Conservation (phyloP, 164 flowering plant species). For the Liriodendron chinense region DNA sequence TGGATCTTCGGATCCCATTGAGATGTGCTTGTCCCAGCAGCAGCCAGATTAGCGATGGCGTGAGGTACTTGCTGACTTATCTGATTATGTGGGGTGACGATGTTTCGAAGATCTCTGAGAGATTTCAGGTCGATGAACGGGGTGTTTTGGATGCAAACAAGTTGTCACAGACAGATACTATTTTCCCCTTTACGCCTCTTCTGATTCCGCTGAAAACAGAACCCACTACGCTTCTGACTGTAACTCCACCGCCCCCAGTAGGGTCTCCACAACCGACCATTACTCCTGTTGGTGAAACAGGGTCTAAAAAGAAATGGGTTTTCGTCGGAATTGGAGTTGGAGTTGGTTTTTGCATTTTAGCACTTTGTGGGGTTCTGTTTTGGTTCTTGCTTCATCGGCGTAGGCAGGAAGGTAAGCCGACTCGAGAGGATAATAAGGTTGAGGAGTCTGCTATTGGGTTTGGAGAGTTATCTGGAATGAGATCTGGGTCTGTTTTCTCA, state of each 20-base stretch:
- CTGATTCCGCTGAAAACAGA: slow-evolving; percentile 44
- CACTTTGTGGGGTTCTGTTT: slow-evolving; percentile 14
- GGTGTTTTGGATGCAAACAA: slow-evolving; percentile 45
- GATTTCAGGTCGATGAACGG: slow-evolving; percentile 33
- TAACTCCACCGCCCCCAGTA: slow-evolving; percentile 5
- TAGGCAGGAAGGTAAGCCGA: slow-evolving; percentile 2
- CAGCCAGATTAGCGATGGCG: slow-evolving; percentile 39
- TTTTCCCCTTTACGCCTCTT: slow-evolving; percentile 46
- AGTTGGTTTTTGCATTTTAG: slow-evolving; percentile 31
- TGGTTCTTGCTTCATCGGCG: slow-evolving; percentile 24
- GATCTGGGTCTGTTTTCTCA: slow-evolving; percentile 26
- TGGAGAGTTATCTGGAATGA: slow-evolving; percentile 8
- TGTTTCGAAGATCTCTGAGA: slow-evolving; percentile 26
- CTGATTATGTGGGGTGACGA: slow-evolving; percentile 30
- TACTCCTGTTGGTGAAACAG: slow-evolving; percentile 1
- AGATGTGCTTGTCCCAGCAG: slow-evolving; percentile 68
- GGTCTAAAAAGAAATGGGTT: slow-evolving; percentile 44
- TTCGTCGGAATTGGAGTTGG: slow-evolving; percentile 57
- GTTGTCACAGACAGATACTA: slow-evolving; percentile 11
- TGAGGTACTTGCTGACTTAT: slow-evolving; percentile 46
- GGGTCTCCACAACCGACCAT: not conserved
- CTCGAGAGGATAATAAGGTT: not conserved
- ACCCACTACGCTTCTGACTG: slow-evolving; percentile 20
- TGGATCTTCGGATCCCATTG: slow-evolving; percentile 41
- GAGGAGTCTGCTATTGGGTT: slow-evolving; percentile 8